A percentile compares a stretch with the other conserved stretches of the same genome.
Evolutionary conservation across 2,329 filamentous ascomycete species (phyloP).

Genomic region (Tolypocladium endophyticum): DNA sequence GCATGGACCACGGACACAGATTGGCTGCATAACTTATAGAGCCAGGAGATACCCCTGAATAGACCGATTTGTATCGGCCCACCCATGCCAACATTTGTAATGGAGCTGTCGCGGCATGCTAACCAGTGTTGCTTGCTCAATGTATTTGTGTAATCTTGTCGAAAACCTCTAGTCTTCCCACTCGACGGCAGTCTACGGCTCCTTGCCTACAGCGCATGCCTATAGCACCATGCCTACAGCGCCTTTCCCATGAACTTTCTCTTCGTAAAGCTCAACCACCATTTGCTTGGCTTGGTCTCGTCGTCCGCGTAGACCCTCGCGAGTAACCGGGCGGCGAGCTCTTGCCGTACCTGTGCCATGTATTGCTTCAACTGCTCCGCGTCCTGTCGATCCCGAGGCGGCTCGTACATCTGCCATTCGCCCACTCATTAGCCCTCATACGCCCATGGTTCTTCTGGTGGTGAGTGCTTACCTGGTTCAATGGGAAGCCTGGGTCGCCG

Average conservation of each 20-base stretch:
- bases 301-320: conserved; percentile 78
- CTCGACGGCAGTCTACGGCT: conserved; percentile 36
- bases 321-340: conserved; percentile 73
- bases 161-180: background rate
- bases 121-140: background rate
- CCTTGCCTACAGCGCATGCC: conserved; percentile 52
- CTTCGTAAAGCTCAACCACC: conserved; percentile 99
- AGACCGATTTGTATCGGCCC: background rate
- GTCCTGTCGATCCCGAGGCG: conserved; percentile 76
- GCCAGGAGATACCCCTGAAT: background rate
- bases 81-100: no score
- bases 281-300: conserved; percentile 65
- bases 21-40: background rate
- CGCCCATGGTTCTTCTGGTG: no score
- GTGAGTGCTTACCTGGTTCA: conserved; percentile 59
- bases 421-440: background rate
- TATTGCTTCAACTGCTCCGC: conserved; percentile 84
- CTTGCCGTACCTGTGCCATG: conserved; percentile 85
- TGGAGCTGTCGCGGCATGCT: background rate
- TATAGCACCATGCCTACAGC: conserved; percentile 36
- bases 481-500: conserved; percentile 81
- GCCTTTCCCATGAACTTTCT: conserved; percentile 99
- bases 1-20: background rate
- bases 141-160: background rate
- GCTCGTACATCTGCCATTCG: conserved; percentile 64